Base-by-base conservation (phyloP, 2,329 filamentous ascomycete species). In the Sarocladium strictum region DNA sequence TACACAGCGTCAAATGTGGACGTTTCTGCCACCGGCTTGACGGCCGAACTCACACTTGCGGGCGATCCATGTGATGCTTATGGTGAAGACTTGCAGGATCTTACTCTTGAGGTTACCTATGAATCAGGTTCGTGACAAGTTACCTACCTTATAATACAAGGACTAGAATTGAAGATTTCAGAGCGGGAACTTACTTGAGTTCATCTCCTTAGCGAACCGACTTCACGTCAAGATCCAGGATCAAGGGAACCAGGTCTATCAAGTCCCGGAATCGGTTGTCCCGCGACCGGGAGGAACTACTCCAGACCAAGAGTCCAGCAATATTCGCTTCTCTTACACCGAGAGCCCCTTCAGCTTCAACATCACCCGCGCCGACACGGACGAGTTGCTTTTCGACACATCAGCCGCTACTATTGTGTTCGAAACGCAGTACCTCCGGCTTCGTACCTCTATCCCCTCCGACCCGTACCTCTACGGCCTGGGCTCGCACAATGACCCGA, bases 181-280 rank as follows among this genome's bases (percentile, higher is more conserved):
- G n/a, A n/a, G n/a, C n/a, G n/a, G n/a, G n/a, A n/a, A n/a, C n/a
- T n/a, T n/a, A n/a, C n/a, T n/a, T n/a, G n/a, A n/a, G n/a, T n/a
- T n/a, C n/a, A n/a, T n/a, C n/a, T n/a, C n/a, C 32, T 32, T 24
- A 86, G 84, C 82, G 43, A 74, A 78, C 21, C 84, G 87, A n/a
- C 77, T 91, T 3, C 87, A 90, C 64, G 83, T 91, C 63, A 80
- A 87, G 62, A 89, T 91, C 55, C 82, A 85, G 58, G 89, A 93
- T 67, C 76, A 79, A 5, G 79, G 73, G n/a, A 78, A 86, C 58
- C 76, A 83, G 26, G 85, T 87, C 47, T 93, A 89, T 62, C 87
- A 92, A 65, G 81, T 93, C 1, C 87, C 88, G 12, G 82, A 86
- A 33, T 78, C 78, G 2, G 81, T 90, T 24, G 72, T 92, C 21